Conservation (phyloP, 129 eudicot species). For the Pittosporum tobira region DNA sequence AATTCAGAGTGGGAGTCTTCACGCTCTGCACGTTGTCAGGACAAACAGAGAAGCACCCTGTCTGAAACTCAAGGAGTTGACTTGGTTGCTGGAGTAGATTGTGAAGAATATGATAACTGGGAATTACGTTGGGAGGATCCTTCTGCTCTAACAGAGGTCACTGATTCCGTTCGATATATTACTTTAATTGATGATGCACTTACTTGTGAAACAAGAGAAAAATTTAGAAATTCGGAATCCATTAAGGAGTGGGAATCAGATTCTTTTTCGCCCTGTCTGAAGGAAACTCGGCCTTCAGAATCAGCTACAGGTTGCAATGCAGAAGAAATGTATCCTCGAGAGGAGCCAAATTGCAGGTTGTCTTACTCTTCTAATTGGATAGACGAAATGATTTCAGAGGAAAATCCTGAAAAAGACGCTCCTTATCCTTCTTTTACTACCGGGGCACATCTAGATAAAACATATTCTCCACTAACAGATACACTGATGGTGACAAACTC, state of each 20-base stretch:
- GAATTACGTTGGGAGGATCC: not conserved
- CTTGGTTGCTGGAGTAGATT: constrained; percentile 1
- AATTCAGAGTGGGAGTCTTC: constrained; percentile 9
- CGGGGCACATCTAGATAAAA: not conserved
- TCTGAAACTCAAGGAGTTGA: constrained; percentile 7
- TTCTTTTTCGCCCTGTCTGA: not conserved
- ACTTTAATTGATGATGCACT: constrained; percentile 5
- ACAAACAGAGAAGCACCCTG: not conserved
- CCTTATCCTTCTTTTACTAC: not conserved
- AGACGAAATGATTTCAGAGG: constrained; percentile 12
- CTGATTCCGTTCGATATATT: constrained; percentile 2
- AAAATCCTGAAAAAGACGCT: constrained; percentile 8
- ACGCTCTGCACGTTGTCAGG: not conserved
- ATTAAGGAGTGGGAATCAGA: constrained; percentile 13
- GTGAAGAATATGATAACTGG: constrained; percentile 5
- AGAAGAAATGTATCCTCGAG: constrained; percentile 3
- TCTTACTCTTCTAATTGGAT: constrained; percentile 6
- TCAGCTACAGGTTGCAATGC: constrained; percentile 4
- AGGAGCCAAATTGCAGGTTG: not conserved
- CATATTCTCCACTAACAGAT: constrained; percentile 2
- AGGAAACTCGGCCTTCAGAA: constrained; percentile 12
- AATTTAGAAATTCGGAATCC: constrained; percentile 5
- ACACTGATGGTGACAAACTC: constrained; percentile 8
- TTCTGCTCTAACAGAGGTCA: not conserved
- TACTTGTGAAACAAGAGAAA: constrained; percentile 4